phyloP scores from a whole-genome alignment of 345 rosid species.

The Citrus reticulata region DNA sequence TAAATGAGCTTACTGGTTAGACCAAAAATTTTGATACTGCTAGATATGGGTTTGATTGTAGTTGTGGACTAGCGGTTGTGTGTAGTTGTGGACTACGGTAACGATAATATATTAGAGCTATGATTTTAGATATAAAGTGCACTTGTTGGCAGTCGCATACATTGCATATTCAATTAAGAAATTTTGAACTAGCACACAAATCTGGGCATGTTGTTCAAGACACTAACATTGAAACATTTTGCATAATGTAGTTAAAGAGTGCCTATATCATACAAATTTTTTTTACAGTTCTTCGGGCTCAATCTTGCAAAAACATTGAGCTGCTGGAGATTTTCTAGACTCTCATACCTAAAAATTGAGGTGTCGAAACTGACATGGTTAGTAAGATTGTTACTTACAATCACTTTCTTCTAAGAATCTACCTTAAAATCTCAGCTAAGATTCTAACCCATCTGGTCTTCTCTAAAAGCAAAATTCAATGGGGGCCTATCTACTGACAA shows the following conservation, averaged over 20 bases:
- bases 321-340: background rate
- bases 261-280: background rate
- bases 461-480: slow-evolving; percentile 7
- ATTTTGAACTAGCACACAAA: background rate
- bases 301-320: slow-evolving; percentile 11
- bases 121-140: no score
- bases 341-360: background rate
- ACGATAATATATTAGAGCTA: no score
- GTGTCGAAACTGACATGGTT: slow-evolving; percentile 1
- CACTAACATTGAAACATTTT: background rate
- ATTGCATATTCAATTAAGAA: no score
- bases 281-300: slow-evolving; percentile 10
- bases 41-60: no score
- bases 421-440: slow-evolving; percentile 6
- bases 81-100: no score
- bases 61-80: no score
- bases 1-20: no score
- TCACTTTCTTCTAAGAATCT: slow-evolving; percentile 11
- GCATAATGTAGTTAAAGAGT: background rate
- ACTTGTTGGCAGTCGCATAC: background rate
- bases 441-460: slow-evolving; percentile 4
- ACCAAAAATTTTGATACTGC: no score
- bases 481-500: slow-evolving; percentile 43
- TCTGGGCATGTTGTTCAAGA: background rate
- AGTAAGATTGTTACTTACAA: slow-evolving; percentile 1